These are phyloP conservation scores for Cytospora piceae DNA, from an alignment of 2,329 filamentous ascomycete species.

Conservation along the genomic window DNA sequence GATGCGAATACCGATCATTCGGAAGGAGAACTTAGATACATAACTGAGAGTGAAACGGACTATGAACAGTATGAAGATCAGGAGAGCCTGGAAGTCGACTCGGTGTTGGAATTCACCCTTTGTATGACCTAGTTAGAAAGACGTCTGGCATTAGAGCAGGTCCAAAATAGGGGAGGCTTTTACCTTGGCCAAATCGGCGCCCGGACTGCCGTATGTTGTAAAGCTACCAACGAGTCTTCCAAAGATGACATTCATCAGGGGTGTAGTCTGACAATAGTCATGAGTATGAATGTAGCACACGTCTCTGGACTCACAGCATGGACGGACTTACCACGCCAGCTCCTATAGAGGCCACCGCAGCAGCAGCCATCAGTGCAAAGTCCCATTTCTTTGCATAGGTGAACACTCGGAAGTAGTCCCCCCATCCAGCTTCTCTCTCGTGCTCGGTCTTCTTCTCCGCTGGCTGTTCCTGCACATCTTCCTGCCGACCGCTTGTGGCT, in stretches of 20 bases:
- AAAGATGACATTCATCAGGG: conserved; percentile 64
- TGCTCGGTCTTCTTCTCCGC: neutral
- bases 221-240: conserved; percentile 55
- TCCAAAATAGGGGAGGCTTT: too few relatives aligned
- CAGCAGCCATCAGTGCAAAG: conserved; percentile 49
- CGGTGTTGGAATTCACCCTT: conserved; percentile 12
- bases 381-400: conserved; percentile 58
- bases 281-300: neutral
- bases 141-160: neutral
- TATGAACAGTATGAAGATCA: conserved; percentile 27
- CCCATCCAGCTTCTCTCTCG: conserved; percentile 27
- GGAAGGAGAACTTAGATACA: conserved; percentile 56
- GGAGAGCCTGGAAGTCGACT: conserved; percentile 11
- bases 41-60: conserved; percentile 19
- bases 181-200: conserved; percentile 6
- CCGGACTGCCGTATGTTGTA: conserved; percentile 38
- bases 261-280: conserved; percentile 47
- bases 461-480: neutral
- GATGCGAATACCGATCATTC: conserved; percentile 64
- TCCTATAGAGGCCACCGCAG: conserved; percentile 54
- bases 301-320: neutral
- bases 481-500: neutral
- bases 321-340: conserved; percentile 46
- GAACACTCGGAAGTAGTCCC: conserved; percentile 44
- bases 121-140: neutral